A percentile compares a stretch with the other conserved stretches of the same genome.
Conservation (phyloP, 2,329 filamentous ascomycete species). For the Aphanocladium album region DNA sequence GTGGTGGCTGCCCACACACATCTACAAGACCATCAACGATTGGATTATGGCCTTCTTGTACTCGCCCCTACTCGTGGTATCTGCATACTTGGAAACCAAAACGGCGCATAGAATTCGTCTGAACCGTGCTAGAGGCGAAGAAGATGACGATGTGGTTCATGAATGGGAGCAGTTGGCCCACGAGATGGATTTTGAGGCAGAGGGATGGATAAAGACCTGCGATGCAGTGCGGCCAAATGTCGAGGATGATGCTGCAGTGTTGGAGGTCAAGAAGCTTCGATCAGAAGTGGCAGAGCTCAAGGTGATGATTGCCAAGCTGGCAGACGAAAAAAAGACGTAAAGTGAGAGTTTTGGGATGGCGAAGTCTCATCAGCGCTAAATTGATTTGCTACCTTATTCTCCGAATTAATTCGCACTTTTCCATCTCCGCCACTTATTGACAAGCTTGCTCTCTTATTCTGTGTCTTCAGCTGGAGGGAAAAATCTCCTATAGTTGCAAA, state of each 20-base stretch:
- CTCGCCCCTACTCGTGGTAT: slow-evolving; percentile 73
- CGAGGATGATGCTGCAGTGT: slow-evolving; percentile 68
- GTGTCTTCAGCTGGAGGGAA: background rate
- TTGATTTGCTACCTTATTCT: background rate
- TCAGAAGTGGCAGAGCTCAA: slow-evolving; percentile 56
- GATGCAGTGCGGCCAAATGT: slow-evolving; percentile 73
- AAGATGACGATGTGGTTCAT: slow-evolving; percentile 81
- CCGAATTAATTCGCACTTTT: background rate
- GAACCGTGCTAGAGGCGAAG: slow-evolving; percentile 76
- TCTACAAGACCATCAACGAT: slow-evolving; percentile 81
- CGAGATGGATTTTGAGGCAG: slow-evolving; percentile 72
- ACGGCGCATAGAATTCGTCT: slow-evolving; percentile 61
- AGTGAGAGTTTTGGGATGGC: background rate
- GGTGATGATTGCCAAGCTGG: slow-evolving; percentile 35
- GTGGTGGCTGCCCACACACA: slow-evolving; percentile 81
- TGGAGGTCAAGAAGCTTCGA: slow-evolving; percentile 59
- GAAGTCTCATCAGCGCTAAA: background rate
- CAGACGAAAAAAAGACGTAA: slow-evolving; percentile 5
- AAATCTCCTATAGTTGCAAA: background rate
- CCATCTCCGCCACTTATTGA: background rate
- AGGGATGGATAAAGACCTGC: slow-evolving; percentile 82
- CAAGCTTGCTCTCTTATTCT: background rate
- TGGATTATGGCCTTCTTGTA: slow-evolving; percentile 83
- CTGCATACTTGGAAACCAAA: slow-evolving; percentile 65
- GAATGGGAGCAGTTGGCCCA: slow-evolving; percentile 85